Evolutionary conservation across 257 asterid species (phyloP).

Genomic region (Rehmannia glutinosa): DNA sequence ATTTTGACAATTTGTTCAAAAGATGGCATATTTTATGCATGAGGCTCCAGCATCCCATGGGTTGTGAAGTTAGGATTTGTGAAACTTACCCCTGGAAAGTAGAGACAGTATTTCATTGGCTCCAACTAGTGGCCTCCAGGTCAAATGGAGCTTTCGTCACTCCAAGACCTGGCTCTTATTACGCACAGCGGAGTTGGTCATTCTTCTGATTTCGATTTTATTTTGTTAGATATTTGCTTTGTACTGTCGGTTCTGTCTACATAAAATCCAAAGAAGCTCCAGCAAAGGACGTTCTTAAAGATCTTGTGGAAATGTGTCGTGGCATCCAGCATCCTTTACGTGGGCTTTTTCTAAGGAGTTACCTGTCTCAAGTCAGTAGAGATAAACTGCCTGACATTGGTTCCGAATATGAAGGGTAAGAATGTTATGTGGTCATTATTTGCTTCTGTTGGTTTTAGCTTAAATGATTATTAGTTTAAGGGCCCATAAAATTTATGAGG

Average conservation of each 20-base stretch:
- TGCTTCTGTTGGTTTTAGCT: conserved; percentile 10
- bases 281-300: conserved; percentile 93
- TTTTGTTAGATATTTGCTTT: conserved; percentile 74
- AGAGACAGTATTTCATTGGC: neutral
- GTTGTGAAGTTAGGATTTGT: neutral
- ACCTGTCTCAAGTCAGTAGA: conserved; percentile 96
- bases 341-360: conserved; percentile 94
- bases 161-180: neutral
- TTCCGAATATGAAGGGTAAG: conserved; percentile 98
- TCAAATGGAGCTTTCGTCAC: conserved; percentile 5
- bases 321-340: conserved; percentile 96
- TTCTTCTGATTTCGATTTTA: conserved; percentile 18
- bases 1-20: neutral
- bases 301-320: conserved; percentile 98
- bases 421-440: conserved; percentile 3
- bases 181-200: neutral
- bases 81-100: neutral
- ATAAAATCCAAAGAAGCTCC: conserved; percentile 98
- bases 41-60: conserved; percentile 5
- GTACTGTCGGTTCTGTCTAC: conserved; percentile 97
- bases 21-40: neutral
- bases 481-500: neutral
- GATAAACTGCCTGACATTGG: conserved; percentile 97
- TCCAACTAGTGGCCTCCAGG: neutral
- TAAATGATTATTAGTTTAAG: conserved; percentile 3